Evolutionary conservation across 371 early-diverging fungal species (phyloP), one percentile per base, ranked within the genome.

Genomic region (Saksenaea vasiformis): DNA sequence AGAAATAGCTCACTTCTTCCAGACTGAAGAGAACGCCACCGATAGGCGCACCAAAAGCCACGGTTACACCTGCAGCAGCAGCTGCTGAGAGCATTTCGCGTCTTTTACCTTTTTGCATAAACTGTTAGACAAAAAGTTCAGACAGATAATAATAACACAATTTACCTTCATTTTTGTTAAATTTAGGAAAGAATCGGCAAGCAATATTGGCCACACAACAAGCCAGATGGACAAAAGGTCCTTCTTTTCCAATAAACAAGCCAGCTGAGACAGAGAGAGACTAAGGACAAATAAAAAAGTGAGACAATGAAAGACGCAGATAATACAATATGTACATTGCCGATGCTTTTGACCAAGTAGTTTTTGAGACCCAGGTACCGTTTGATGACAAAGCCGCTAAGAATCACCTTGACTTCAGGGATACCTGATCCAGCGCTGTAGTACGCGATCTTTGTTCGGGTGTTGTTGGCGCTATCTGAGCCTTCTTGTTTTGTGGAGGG

Each of bases 161-260:
- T 61, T 71, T 79, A 73, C 89, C 91, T 43, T 95, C 94, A 70
- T 93, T 95, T 57, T 87, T 84, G 53, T 91, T 88, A 67, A 89
- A 95, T 68, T 94, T 95, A 4, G 78, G 72, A 70, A 95, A 95
- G 43, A 90, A 61, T 1, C 95, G 77, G 41, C 91, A 86, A 10
- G 91, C 80, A 4, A 95, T 85, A 73, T 95, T 96, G 28, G 96
- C 96, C 9, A 94, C 80, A 60, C 94, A 94, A 66, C 95, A 93
- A 2, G 94, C 90, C 65, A 98, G 87, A 72, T 97, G 97, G 36
- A 98, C 96, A 39, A 97, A 90, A 0, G 98, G 98, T 0, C 97
- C 98, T 83, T 98, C 96, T 72, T 95, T 94, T 35, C 98, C 98
- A 8, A 93, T 76, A 44, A 84, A 89, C 51, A 98, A 68, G 1